Conservation (phyloP, 108 stramenopile genomes). For the Nitzschia sp. region DNA sequence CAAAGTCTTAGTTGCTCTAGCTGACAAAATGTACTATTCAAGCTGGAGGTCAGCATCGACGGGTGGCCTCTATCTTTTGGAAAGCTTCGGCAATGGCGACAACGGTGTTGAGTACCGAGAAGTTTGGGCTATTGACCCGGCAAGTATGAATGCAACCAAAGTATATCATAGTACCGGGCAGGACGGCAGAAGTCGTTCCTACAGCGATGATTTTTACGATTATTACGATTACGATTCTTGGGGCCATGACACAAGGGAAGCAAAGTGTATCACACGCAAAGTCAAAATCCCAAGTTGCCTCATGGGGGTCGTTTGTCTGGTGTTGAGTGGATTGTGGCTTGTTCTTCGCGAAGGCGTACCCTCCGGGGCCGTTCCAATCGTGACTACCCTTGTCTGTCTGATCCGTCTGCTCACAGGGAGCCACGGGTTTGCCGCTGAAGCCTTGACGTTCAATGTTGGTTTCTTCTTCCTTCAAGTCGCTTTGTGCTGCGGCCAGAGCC, state of each 20-base stretch:
- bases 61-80: background rate
- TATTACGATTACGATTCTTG: background rate
- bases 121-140: background rate
- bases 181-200: background rate
- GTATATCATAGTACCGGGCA: constrained; percentile 9
- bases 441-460: constrained; percentile 4
- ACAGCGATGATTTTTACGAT: background rate
- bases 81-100: too few species aligned
- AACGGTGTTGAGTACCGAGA: background rate
- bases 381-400: constrained; percentile 1
- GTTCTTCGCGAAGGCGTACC: constrained; percentile 16
- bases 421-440: background rate
- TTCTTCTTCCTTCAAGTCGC: constrained; percentile 13
- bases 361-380: constrained; percentile 6
- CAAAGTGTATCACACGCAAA: background rate
- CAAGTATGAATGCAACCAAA: background rate
- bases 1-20: background rate
- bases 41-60: constrained; percentile 10
- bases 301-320: constrained; percentile 1
- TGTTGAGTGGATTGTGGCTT: constrained; percentile 11
- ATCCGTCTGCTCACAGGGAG: background rate
- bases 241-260: background rate
- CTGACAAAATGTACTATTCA: constrained; percentile 5
- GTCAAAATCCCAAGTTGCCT: constrained; percentile 1
- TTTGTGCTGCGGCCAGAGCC: constrained; percentile 5